Evolutionary conservation across 1,284 basidiomycete species (phyloP), one percentile per base, ranked within the genome.

Genomic region (Acaromyces ingoldii): DNA sequence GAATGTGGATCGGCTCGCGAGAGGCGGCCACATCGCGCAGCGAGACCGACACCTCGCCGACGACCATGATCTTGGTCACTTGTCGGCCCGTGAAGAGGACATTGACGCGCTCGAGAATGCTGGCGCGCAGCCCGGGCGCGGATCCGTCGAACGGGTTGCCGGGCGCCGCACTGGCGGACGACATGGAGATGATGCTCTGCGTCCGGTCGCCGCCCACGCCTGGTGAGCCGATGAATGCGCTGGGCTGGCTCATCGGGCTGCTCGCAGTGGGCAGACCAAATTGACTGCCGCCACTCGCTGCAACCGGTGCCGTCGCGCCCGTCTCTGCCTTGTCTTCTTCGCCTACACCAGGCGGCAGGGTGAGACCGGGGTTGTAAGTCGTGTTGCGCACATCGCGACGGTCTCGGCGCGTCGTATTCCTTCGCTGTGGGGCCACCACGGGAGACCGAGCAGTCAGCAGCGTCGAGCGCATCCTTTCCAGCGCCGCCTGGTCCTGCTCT

Each of bases 71-170:
- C n/a, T 77, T 72, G 17, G 67, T 55, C 6, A 79, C 69, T 22
- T 74, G 66, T 13, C 77, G 76, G 5, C 57, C 63, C 39, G 72
- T 73, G 54, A 78, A 76, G 29, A 80, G 71, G 3, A 78, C 80
- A 56, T 80, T 79, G 54, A 82, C 76, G 1, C 78, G 78, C 67
- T 82, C 81, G 34, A 70, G 74, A 30, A 82, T 67, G 45, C 71
- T 74, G 1, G 78, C 78, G 5, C 76, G 65, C 6, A 81, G 58
- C 19, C 78, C 78, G n/a, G n/a, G 33, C 6, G 54, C 25, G 46
- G 57, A 26, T 45, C 41, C 40, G 48, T 65, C 63, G 39, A 65
- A 65, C 3, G 63, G 62, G 22, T 62, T 65, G 38, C 26, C 31
- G 19, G 53, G 26, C 19, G 40, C 31, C 15, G 53, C 38, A 21